Conservation (phyloP, 1,139 yeast genomes). For the Pneumocystis oryctolagi region DNA sequence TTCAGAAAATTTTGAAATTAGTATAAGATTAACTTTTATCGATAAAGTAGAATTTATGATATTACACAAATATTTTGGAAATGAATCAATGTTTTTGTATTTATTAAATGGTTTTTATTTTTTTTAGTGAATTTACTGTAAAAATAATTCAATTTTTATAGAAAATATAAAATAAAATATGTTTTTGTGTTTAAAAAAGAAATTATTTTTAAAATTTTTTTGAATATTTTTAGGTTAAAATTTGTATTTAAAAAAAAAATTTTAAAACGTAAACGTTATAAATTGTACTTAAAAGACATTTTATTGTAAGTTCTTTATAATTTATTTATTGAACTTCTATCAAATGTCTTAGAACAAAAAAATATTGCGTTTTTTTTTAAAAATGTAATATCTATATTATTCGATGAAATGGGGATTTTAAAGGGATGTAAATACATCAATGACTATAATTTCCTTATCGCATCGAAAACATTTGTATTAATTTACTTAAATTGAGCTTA, state of each 20-base stretch:
- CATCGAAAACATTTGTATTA: not conserved
- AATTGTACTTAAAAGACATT: not conserved
- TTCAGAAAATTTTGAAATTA: not conserved
- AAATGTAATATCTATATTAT: not conserved
- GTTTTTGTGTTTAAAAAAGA: too few species aligned
- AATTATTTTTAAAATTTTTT: too few species aligned
- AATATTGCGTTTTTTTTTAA: not conserved
- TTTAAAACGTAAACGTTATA: not conserved
- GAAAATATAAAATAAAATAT: too few species aligned
- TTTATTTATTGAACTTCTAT: not conserved
- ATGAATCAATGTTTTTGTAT: too few species aligned
- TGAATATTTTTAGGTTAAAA: not conserved
- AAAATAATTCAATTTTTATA: too few species aligned
- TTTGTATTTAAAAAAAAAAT: not conserved
- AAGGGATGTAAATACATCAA: not conserved
- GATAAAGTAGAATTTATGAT: too few species aligned
- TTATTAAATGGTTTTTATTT: too few species aligned
- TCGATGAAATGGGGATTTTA: not conserved
- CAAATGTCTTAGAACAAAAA: not conserved
- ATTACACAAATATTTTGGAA: too few species aligned
- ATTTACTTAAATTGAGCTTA: not conserved
- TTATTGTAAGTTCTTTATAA: not conserved
- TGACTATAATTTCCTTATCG: not conserved
- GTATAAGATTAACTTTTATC: too few species aligned
- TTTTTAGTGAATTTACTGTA: too few species aligned